phyloP scores from a whole-genome alignment of 768 basidiomycete species.

The Naganishia kalamii region DNA sequence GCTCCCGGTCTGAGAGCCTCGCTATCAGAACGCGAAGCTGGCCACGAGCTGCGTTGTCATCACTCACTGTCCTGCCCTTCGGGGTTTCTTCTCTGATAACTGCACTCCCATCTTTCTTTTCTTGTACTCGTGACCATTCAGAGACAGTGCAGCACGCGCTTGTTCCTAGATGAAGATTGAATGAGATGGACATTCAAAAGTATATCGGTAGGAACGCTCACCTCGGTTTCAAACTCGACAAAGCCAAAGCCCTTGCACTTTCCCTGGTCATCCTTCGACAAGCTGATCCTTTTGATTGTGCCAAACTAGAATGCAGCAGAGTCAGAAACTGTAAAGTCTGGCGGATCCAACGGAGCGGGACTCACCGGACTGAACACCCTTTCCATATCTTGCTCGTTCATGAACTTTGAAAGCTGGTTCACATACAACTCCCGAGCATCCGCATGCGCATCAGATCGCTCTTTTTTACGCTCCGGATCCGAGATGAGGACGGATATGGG shows the following conservation, averaged over 20 bases:
- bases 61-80: background rate
- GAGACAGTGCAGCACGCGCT: background rate
- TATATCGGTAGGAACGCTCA: slow-evolving; percentile 42
- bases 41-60: background rate
- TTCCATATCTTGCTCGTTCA: slow-evolving; percentile 68
- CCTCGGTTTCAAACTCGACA: slow-evolving; percentile 80
- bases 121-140: slow-evolving; percentile 79
- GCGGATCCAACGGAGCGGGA: background rate
- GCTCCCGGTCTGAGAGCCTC: background rate
- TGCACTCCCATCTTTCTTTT: slow-evolving; percentile 86
- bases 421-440: slow-evolving; percentile 81
- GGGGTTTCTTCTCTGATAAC: background rate
- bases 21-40: background rate
- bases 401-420: slow-evolving; percentile 72
- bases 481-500: slow-evolving; percentile 74
- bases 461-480: slow-evolving; percentile 80
- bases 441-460: slow-evolving; percentile 79
- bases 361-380: slow-evolving; percentile 71
- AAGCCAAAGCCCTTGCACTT: slow-evolving; percentile 81
- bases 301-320: slow-evolving; percentile 59
- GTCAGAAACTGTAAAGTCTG: background rate
- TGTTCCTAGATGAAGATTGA: background rate
- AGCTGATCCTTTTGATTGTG: slow-evolving; percentile 67
- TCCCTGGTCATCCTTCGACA: slow-evolving; percentile 66
- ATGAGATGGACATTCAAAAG: background rate